phyloP scores from a whole-genome alignment of 2,329 filamentous ascomycete species.

The Graphium sp. region DNA sequence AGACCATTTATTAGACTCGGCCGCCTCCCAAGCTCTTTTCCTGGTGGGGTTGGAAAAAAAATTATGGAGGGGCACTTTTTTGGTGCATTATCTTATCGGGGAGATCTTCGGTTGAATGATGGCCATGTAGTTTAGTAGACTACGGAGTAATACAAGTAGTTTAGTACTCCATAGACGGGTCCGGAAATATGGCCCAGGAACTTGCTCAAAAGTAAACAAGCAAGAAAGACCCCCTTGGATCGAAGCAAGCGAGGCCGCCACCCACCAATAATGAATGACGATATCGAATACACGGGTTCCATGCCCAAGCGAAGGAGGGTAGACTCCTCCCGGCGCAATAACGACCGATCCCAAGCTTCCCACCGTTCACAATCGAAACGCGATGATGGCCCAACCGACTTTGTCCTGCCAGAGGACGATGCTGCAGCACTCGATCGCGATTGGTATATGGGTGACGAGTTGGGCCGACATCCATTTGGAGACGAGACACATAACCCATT shows the following conservation, averaged over 20 bases:
- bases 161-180: too few species aligned
- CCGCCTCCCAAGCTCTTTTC: too few species aligned
- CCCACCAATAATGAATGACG: slow-evolving; percentile 18
- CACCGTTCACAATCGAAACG: slow-evolving; percentile 1
- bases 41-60: too few species aligned
- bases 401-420: slow-evolving; percentile 38
- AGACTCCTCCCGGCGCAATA: slow-evolving; percentile 14
- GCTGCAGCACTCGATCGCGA: slow-evolving; percentile 67
- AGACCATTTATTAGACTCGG: too few species aligned
- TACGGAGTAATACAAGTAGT: too few species aligned
- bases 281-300: slow-evolving; percentile 18
- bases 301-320: slow-evolving; percentile 21
- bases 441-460: slow-evolving; percentile 84
- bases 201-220: too few species aligned
- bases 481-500: slow-evolving; percentile 92
- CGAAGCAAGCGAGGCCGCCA: slow-evolving; percentile 1
- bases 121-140: too few species aligned
- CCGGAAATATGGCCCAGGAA: too few species aligned
- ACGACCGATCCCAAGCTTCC: slow-evolving; percentile 10
- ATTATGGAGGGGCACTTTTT: too few species aligned
- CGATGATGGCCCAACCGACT: slow-evolving; percentile 1
- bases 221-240: too few species aligned
- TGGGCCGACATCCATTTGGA: slow-evolving; percentile 65
- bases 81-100: too few species aligned
- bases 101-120: too few species aligned